Evolutionary conservation across 805 yeast species (phyloP).

Genomic region (Suhomyces vadensis): DNA sequence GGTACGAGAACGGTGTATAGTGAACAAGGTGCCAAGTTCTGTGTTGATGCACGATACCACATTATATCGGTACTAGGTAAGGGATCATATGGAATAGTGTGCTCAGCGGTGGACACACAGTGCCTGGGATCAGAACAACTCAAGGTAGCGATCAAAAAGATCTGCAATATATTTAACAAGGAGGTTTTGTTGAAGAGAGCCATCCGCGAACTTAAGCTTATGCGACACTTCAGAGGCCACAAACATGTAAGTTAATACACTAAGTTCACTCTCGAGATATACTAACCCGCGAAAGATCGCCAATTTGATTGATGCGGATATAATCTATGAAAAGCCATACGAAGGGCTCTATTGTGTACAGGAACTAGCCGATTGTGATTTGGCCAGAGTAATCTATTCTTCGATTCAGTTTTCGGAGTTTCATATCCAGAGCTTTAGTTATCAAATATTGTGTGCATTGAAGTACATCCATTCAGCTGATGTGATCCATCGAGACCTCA

Average conservation of each 20-base stretch:
- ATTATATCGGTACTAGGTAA: conserved; percentile 65
- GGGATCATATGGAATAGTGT: conserved; percentile 86
- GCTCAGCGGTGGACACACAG: conserved; percentile 59
- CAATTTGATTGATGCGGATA: conserved; percentile 69
- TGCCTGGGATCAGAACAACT: conserved; percentile 21
- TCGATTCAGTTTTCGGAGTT: conserved; percentile 77
- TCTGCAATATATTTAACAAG: conserved; percentile 65
- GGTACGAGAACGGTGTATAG: conserved; percentile 3
- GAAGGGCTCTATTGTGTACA: conserved; percentile 90
- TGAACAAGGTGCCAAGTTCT: conserved; percentile 56
- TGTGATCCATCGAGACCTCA: conserved; percentile 88
- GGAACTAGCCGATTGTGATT: conserved; percentile 79
- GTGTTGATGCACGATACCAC: conserved; percentile 60
- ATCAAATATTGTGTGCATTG: conserved; percentile 83
- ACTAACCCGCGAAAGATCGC: conserved; percentile 56
- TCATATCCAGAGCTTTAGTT: conserved; percentile 72
- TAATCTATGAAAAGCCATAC: conserved; percentile 63
- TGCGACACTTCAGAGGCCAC: conserved; percentile 85
- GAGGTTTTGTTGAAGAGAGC: conserved; percentile 76
- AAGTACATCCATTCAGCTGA: conserved; percentile 90
- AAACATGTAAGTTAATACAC: conserved; percentile 49
- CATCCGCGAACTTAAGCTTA: conserved; percentile 74
- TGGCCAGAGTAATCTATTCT: conserved; percentile 78
- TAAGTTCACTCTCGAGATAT: neutral
- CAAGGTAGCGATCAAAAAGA: conserved; percentile 78